Percentiles rank a stretch among this genome's conserved stretches.
Evolutionary conservation across 2,329 filamentous ascomycete genomes (phyloP).

Genomic region (Cladosporium velox): DNA sequence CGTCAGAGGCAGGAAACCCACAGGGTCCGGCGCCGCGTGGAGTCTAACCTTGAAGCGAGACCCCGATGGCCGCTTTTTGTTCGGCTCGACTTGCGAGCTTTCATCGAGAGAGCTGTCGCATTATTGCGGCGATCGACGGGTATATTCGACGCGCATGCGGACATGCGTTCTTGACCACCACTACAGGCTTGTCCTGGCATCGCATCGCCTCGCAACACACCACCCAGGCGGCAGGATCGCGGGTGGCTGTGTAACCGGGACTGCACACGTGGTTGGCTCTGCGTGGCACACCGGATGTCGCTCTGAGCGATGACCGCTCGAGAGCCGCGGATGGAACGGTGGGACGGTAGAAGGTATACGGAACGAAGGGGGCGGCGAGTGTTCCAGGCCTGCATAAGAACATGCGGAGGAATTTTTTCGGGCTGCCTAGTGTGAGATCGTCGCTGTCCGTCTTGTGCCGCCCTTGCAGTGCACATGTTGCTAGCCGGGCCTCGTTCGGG

Average conservation of each 20-base stretch:
- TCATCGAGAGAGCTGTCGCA: background rate
- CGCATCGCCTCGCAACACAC: background rate
- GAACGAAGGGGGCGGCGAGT: background rate
- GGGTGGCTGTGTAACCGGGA: slow-evolving; percentile 10
- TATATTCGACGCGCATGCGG: background rate
- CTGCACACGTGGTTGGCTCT: slow-evolving; percentile 18
- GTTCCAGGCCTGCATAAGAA: slow-evolving; percentile 22
- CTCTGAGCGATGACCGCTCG: background rate
- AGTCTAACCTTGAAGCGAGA: slow-evolving; percentile 18
- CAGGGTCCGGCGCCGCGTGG: slow-evolving; percentile 21
- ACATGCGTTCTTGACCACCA: background rate
- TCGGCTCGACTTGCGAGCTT: slow-evolving; percentile 19
- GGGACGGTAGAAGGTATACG: background rate
- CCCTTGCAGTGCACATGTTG: slow-evolving; percentile 18
- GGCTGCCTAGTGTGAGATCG: slow-evolving; percentile 11
- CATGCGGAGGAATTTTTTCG: slow-evolving; percentile 12
- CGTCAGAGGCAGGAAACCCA: slow-evolving; percentile 19
- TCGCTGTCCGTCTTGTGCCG: slow-evolving; percentile 7
- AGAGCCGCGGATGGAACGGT: slow-evolving; percentile 5
- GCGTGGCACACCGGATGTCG: background rate
- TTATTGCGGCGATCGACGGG: slow-evolving; percentile 11
- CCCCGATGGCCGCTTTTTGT: slow-evolving; percentile 1
- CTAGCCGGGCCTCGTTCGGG: slow-evolving; percentile 10
- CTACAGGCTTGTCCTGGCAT: background rate
- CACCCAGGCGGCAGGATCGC: slow-evolving; percentile 19